phyloP scores from a whole-genome alignment of 2,329 filamentous ascomycete genomes.

The Chaetomium sp. region DNA sequence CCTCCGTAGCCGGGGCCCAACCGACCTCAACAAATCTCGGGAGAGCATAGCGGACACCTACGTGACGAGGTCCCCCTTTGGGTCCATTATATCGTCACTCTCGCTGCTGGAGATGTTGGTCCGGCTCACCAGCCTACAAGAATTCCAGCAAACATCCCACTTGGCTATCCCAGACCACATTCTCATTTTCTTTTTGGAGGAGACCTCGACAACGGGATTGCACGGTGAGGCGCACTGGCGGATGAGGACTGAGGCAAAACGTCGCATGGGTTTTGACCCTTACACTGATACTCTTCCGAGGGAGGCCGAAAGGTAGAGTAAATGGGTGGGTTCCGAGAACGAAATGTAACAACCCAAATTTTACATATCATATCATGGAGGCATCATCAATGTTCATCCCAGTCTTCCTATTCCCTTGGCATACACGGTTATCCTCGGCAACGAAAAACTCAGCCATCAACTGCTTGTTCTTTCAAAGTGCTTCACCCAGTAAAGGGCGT shows the following conservation, averaged over 20 bases:
- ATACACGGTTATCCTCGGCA: conserved; percentile 7
- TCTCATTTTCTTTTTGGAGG: conserved; percentile 80
- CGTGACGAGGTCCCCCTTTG: conserved; percentile 51
- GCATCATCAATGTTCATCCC: neutral
- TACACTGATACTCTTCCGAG: conserved; percentile 50
- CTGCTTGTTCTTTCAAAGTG: neutral
- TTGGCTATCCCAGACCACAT: conserved; percentile 89
- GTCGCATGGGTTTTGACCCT: conserved; percentile 58
- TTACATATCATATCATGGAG: neutral
- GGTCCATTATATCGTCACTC: conserved; percentile 56
- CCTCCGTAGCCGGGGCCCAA: neutral
- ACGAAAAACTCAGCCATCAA: neutral
- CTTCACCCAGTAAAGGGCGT: neutral
- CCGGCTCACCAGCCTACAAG: conserved; percentile 81
- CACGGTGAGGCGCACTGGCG: conserved; percentile 49
- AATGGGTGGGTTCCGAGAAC: neutral
- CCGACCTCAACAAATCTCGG: conserved; percentile 24
- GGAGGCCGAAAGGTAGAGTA: neutral
- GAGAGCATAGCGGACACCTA: conserved; percentile 37
- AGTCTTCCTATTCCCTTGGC: neutral
- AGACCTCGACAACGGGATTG: conserved; percentile 56
- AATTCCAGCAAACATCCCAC: conserved; percentile 88
- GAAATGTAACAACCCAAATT: neutral
- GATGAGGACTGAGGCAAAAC: conserved; percentile 50
- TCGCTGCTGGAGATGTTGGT: conserved; percentile 89